Percentiles rank a stretch among this genome's conserved stretches.
phyloP scores from a whole-genome alignment of 371 early-diverging fungal genomes.

The Mortierella sp. region DNA sequence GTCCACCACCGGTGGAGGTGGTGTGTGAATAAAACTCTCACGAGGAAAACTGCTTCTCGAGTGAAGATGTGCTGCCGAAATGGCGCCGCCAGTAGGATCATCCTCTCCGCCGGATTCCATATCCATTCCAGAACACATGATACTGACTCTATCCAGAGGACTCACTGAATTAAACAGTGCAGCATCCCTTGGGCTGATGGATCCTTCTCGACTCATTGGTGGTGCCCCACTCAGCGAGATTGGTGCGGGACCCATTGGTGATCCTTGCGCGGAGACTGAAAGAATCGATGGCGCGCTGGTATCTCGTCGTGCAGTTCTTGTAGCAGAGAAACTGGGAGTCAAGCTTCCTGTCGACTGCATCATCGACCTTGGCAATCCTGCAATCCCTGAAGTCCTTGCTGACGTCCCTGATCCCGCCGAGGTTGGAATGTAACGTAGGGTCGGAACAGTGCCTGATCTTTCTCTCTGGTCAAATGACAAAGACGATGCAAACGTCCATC shows the following conservation, averaged over 20 bases:
- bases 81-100: neutral
- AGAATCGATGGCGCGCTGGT: constrained; percentile 27
- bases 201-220: constrained; percentile 18
- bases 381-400: neutral
- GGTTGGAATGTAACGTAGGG: constrained; percentile 38
- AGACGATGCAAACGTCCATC: constrained; percentile 56
- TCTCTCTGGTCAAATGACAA: constrained; percentile 49
- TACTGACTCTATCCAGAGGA: constrained; percentile 41
- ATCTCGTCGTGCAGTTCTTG: constrained; percentile 24
- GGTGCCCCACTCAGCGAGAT: neutral
- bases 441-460: constrained; percentile 18
- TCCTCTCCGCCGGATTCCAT: constrained; percentile 25
- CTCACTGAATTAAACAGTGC: constrained; percentile 47
- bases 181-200: constrained; percentile 29
- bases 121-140: constrained; percentile 47
- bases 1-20: neutral
- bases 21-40: constrained; percentile 8
- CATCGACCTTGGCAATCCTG: constrained; percentile 10
- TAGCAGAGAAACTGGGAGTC: constrained; percentile 12
- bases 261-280: constrained; percentile 24
- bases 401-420: constrained; percentile 3
- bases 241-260: constrained; percentile 10
- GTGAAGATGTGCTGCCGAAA: constrained; percentile 9
- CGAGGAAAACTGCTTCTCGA: constrained; percentile 10
- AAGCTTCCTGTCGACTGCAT: constrained; percentile 42